Evolutionary conservation across 2,329 filamentous ascomycete genomes (phyloP).

Genomic region (Aureobasidium sp.): DNA sequence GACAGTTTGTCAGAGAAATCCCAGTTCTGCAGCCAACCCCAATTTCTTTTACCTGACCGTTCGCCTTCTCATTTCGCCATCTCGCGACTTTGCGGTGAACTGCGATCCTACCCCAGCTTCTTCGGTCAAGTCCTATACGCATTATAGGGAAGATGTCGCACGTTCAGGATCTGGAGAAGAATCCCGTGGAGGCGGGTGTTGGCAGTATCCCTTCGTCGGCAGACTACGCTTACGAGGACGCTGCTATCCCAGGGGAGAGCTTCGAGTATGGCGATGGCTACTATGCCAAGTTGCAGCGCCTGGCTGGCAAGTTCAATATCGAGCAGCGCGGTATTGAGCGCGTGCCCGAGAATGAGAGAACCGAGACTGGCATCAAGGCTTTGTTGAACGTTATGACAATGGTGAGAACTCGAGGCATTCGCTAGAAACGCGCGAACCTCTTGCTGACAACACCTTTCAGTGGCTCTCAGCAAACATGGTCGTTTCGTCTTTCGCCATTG

Average conservation of each 20-base stretch:
- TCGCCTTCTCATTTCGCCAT: background rate
- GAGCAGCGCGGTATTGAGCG: constrained; percentile 72
- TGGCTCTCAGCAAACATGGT: constrained; percentile 77
- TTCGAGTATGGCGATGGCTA: constrained; percentile 51
- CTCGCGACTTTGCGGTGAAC: constrained; percentile 7
- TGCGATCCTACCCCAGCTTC: constrained; percentile 1
- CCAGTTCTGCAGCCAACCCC: background rate
- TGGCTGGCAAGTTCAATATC: constrained; percentile 59
- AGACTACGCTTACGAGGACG: constrained; percentile 30
- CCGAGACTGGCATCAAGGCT: constrained; percentile 46
- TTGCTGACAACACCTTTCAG: constrained; percentile 33
- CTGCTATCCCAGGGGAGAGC: constrained; percentile 51
- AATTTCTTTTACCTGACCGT: constrained; percentile 12
- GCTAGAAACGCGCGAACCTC: constrained; percentile 11
- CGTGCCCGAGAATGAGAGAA: constrained; percentile 63
- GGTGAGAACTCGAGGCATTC: constrained; percentile 40
- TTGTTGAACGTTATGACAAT: constrained; percentile 64
- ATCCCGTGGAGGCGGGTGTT: constrained; percentile 25
- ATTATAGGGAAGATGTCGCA: constrained; percentile 3
- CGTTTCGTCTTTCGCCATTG: constrained; percentile 68
- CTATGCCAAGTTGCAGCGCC: constrained; percentile 54
- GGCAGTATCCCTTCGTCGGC: constrained; percentile 22
- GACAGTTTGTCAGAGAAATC: constrained; percentile 16
- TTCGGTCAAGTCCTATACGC: constrained; percentile 9
- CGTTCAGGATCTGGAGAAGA: constrained; percentile 23